Base-by-base conservation (phyloP, 225 moss, liverwort and hornwort genomes). In the Ulota crispa region DNA sequence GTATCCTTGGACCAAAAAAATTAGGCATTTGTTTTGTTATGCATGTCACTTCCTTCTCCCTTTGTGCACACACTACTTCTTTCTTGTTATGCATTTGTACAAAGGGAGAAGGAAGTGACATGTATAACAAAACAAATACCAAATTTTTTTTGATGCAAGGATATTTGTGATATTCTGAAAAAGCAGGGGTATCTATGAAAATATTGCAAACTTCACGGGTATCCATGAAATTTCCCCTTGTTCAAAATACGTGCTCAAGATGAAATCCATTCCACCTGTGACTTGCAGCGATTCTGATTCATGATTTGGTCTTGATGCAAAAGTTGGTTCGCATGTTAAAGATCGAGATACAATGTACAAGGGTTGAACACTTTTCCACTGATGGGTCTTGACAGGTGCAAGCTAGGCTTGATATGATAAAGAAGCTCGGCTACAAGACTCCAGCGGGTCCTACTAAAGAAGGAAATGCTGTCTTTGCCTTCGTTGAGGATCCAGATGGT, bases 401-500 rank as follows among this genome's bases (percentile, higher is more conserved):
- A 75, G 83, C 53, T 62, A 75, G 30, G 68, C 71, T 89, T 41
- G 78, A 89, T 36, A 41, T 42, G 14, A 83, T 89, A 19, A 75
- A 81, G 50, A 74, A 74, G 13, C 42, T 81, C 21, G 80, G 85
- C 13, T 36, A 80, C 30, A 69, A 75, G 23, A 78, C 64, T 54
- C 81, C 83, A 43, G 66, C 32, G 14, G 20, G 66, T 81, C 80
- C 74, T 12, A 75, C 71, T 16, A 75, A 75, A 42, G 83, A 85
- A 13, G 70, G 70, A 12, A 75, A 52, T 3, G 12, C 70, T 24
- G 52, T 83, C 0, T 81, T 83, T 81, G 86, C 86, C 1, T 81
- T 70, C 57, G 66, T 88, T 39, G 83, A 83, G 41, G 81, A 88
- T 81, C 83, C 81, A 27, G 71, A 85, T 70, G 86, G 86, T 10